Evolutionary conservation across 768 basidiomycete genomes (phyloP).

Genomic region (Trametes coccinea): DNA sequence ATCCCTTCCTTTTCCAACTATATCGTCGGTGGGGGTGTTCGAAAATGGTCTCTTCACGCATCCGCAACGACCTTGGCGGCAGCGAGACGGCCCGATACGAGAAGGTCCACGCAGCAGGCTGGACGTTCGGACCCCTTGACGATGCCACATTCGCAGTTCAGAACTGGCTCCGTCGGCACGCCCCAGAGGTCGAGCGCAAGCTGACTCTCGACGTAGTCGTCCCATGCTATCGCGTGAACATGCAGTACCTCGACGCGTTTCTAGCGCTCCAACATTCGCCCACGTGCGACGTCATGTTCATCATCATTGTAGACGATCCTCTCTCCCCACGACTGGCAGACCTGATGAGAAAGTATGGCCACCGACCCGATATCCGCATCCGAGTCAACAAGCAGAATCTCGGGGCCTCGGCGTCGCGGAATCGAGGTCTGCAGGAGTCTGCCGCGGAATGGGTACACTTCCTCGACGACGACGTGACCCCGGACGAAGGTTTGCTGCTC

Average conservation of each 20-base stretch:
- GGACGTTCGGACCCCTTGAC: constrained; percentile 51
- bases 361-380: constrained; percentile 53
- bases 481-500: constrained; percentile 42
- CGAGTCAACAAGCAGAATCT: constrained; percentile 48
- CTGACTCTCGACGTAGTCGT: constrained; percentile 57
- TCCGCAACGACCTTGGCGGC: constrained; percentile 50
- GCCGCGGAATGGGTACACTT: constrained; percentile 60
- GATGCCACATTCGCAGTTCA: constrained; percentile 40
- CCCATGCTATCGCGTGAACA: constrained; percentile 55
- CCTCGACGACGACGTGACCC: constrained; percentile 60
- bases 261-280: constrained; percentile 44
- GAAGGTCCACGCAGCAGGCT: constrained; percentile 44
- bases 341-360: constrained; percentile 42
- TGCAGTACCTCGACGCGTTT: constrained; percentile 45
- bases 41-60: constrained; percentile 42
- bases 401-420: constrained; percentile 56
- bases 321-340: constrained; percentile 40
- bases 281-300: constrained; percentile 52
- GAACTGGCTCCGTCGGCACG: constrained; percentile 36
- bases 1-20: constrained; percentile 59
- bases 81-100: constrained; percentile 46
- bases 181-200: constrained; percentile 32
- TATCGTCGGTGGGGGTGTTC: constrained; percentile 59
- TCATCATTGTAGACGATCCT: constrained; percentile 59
- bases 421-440: constrained; percentile 54